phyloP scores from a whole-genome alignment of 116 monocot species.

The Iris pallida region DNA sequence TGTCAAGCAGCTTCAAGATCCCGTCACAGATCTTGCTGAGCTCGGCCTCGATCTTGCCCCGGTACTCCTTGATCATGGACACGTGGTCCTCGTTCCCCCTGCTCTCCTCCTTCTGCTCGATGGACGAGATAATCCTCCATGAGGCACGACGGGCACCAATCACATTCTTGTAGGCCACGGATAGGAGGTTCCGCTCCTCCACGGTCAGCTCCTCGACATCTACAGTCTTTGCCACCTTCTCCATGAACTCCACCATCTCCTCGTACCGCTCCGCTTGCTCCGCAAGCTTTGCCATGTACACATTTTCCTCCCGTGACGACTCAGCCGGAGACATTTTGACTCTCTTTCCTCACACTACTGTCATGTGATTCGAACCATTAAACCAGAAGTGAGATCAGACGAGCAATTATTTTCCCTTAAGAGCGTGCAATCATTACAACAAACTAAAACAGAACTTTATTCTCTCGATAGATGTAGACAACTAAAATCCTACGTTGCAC shows the following conservation, averaged over 20 bases:
- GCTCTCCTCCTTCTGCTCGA: conserved; percentile 16
- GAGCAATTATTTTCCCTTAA: too few relatives aligned
- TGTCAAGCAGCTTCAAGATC: conserved; percentile 13
- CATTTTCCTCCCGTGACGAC: conserved; percentile 16
- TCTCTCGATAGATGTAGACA: too few relatives aligned
- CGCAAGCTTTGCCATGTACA: conserved; percentile 14
- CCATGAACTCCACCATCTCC: conserved; percentile 23
- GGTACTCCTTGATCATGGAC: conserved; percentile 14
- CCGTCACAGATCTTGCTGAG: conserved; percentile 20
- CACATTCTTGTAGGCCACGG: conserved; percentile 12
- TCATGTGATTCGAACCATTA: too few relatives aligned
- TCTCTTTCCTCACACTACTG: too few relatives aligned
- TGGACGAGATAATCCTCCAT: conserved; percentile 11
- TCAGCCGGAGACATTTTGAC: neutral
- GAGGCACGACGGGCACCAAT: conserved; percentile 12
- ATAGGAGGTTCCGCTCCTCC: conserved; percentile 13
- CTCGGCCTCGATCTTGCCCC: conserved; percentile 15
- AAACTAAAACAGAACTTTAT: too few relatives aligned
- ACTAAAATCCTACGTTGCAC: too few relatives aligned
- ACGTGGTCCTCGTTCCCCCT: conserved; percentile 18
- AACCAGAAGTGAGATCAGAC: too few relatives aligned
- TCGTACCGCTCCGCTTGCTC: conserved; percentile 19
- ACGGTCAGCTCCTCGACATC: conserved; percentile 12
- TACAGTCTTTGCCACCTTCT: conserved; percentile 16
- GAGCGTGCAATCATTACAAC: too few relatives aligned